Evolutionary conservation across 1,284 basidiomycete species (phyloP), one percentile per base, ranked within the genome.

Genomic region (Taiwanofungus camphoratus): DNA sequence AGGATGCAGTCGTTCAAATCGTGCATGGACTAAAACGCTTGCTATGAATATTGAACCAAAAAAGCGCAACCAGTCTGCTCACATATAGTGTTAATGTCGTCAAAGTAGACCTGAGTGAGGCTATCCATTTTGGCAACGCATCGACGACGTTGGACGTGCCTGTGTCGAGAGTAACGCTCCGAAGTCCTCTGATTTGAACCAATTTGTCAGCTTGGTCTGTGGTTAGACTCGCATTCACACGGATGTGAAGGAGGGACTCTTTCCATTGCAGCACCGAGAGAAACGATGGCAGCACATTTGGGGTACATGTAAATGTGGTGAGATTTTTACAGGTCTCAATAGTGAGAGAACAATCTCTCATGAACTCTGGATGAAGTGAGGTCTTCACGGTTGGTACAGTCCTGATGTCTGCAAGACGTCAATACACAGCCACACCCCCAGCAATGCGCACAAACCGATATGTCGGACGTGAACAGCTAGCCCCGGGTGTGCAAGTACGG

Each of bases 121-220:
- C 55, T 13, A 47, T 46, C 84, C 84, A 87, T 22, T 50, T 58
- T 3, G 82, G 79, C 15, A 87, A 54, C 8, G 67, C 52, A 52
- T 82, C 71, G 41, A 82, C 62, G 12, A 79, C 60, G 52, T 71
- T 73, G 76, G 79, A 80, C 3, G 76, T 76, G n/a, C 75, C 73
- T 40, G 62, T 66, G 43, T 84, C 77, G 19, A 87, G 60, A 5
- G 69, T 62, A 11, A 87, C 56, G 22, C 58, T 69, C 16, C 65
- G 64, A 23, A 85, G 56, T 5, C 56, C 60, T 11, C 46, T 51
- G n/a, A 79, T 48, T n/a, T 66, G 54, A 12, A 63, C 46, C 20
- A 85, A 61, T 41, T 67, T 60, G 18, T 63, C 55, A 0, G 72
- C 59, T 52, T 82, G 78, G 7, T 68, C 63, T 0, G 64, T 63